These are phyloP conservation scores for Erigeron philadelphicus DNA, from an alignment of 140 eudicot species.

Conservation along the genomic window DNA sequence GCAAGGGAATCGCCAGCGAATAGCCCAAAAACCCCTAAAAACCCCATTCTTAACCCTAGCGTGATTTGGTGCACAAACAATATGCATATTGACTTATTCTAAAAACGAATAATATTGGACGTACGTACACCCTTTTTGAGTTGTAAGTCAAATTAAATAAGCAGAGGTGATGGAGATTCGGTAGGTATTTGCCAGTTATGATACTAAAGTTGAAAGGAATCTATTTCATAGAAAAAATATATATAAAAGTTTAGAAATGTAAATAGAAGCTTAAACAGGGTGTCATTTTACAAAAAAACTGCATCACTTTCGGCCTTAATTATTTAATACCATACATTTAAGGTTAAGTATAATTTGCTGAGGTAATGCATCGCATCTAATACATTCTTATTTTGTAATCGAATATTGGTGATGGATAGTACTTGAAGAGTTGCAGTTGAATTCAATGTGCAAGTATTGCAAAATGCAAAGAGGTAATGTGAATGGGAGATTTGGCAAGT, in stretches of 20 bases:
- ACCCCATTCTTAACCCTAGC: no score
- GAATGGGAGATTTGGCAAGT: no score
- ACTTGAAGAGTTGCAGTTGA: no score
- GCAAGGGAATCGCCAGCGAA: no score
- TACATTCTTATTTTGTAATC: no score
- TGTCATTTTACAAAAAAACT: background rate
- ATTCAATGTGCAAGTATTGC: no score
- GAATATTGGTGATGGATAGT: no score
- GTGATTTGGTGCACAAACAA: no score
- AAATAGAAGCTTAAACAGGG: background rate
- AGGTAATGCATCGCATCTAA: background rate
- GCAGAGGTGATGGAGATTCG: background rate
- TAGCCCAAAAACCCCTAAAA: no score
- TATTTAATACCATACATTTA: background rate
- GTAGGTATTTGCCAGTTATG: conserved; percentile 27
- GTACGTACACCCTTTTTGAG: conserved; percentile 1
- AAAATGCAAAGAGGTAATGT: no score
- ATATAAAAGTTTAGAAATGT: background rate
- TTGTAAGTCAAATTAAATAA: background rate
- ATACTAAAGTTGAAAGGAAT: conserved; percentile 23
- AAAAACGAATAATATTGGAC: background rate
- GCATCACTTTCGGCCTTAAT: background rate
- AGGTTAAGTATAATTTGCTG: background rate
- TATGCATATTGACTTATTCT: background rate
- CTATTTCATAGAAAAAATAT: background rate